Evolutionary conservation across 805 yeast species (phyloP).

Genomic region (Candida cerambycidarum): DNA sequence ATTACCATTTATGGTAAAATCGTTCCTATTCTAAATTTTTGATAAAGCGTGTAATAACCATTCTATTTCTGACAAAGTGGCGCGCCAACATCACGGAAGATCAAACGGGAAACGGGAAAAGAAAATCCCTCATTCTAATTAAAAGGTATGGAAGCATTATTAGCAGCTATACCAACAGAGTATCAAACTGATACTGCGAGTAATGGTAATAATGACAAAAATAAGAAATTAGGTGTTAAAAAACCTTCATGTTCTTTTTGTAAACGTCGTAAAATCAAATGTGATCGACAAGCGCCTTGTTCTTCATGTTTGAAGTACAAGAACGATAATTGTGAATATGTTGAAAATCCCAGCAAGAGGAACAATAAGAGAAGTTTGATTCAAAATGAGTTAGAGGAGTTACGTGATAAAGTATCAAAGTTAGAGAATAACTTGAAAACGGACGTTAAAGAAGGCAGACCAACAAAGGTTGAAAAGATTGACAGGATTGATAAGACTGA

Average conservation of each 20-base stretch:
- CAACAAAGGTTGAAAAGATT: too few species aligned
- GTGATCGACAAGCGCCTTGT: constrained; percentile 38
- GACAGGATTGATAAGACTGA: background rate
- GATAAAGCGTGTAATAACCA: too few species aligned
- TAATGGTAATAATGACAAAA: background rate
- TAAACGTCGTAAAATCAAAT: constrained; percentile 36
- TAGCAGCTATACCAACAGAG: constrained; percentile 3
- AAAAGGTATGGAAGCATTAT: background rate
- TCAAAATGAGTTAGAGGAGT: constrained; percentile 6
- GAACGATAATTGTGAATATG: constrained; percentile 16
- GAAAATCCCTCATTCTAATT: background rate
- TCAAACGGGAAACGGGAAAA: constrained; percentile 1
- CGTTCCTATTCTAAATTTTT: too few species aligned
- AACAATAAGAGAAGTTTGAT: constrained; percentile 2
- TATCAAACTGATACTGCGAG: background rate
- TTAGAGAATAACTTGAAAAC: constrained; percentile 3
- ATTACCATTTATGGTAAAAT: too few species aligned
- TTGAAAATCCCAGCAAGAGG: background rate
- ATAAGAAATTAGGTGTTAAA: background rate
- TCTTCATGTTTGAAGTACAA: constrained; percentile 32
- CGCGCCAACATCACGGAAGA: too few species aligned
- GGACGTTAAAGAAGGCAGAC: too few species aligned
- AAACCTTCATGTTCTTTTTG: constrained; percentile 31
- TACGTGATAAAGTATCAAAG: constrained; percentile 5
- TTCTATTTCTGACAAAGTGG: too few species aligned